Evolutionary conservation across 768 basidiomycete species (phyloP), one percentile per base, ranked within the genome.

Genomic region (Tricholomella constricta): DNA sequence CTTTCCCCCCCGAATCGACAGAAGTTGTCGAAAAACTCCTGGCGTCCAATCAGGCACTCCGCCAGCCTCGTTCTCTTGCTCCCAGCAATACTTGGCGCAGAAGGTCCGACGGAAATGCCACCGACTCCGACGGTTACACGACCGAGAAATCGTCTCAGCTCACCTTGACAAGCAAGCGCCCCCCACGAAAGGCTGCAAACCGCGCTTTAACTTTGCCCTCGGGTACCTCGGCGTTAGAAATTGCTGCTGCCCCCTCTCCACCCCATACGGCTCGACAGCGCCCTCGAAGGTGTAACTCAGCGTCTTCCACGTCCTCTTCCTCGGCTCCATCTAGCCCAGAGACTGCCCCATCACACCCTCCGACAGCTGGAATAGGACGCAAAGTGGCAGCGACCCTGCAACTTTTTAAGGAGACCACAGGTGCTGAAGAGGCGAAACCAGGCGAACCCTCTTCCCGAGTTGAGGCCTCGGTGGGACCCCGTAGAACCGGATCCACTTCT

Each of bases 371-470:
- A 17, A 88, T 85, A 43, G 86, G 89, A 26, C 83, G 91, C 59
- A 93, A 93, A 67, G 90, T 93, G 27, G 91, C 91, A 1, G 89
- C 86, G 10, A 84, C 86, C 5, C 76, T 93, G 10, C 85, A 91
- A 59, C 77, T 93, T 10, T 93, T 93, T 77, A 91, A 87, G 62
- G 88, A 90, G 71, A 85, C 88, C 0, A 72, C 78, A 40, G 73
- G 75, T 29, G 56, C 70, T 2, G 72, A 74, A 10, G 70, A 72
- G 37, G 46, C 61, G n/a, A 54, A 61, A 31, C 43, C 67, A n/a
- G 58, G 59, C 9, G 71, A 76, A 36, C 49, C 66, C 7, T 70
- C 70, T 15, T 63, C 59, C 20, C 62, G 67, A 52, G 51, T 64
- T n/a, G 72, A 71, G 12, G 37, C 63, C 23, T 58, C 67, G 19